Conservation (phyloP, 176 grass and related monocot species). For the Hordeum marinum region DNA sequence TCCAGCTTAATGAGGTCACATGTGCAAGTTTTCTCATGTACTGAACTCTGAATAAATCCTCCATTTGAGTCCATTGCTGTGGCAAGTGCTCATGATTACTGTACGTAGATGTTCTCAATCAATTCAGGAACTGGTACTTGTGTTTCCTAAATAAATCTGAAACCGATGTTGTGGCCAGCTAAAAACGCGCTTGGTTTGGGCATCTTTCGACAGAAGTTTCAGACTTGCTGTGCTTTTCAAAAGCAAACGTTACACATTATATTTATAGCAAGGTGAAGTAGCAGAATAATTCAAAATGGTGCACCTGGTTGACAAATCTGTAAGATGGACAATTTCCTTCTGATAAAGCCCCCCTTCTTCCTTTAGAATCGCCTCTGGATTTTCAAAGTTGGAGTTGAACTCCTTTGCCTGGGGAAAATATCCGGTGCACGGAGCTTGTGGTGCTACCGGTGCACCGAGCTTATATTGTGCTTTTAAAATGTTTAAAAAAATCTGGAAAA, state of each 20-base stretch:
- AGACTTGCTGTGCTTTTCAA: not conserved
- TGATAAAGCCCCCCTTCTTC: too few species aligned
- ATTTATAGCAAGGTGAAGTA: too few species aligned
- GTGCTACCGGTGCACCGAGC: too few species aligned
- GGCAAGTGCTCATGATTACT: conserved; percentile 3
- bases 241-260: not conserved
- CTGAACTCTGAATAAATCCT: conserved; percentile 12
- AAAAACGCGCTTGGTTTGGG: not conserved
- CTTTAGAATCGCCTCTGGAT: too few species aligned
- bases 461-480: too few species aligned
- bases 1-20: not conserved
- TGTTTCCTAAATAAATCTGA: conserved; percentile 16
- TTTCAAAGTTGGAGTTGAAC: too few species aligned
- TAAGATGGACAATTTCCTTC: too few species aligned
- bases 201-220: not conserved
- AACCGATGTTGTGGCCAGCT: not conserved
- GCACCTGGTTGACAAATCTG: too few species aligned
- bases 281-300: too few species aligned
- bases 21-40: not conserved
- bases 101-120: conserved; percentile 2
- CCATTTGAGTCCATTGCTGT: not conserved
- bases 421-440: too few species aligned
- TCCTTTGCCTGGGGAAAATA: too few species aligned
- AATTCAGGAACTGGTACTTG: not conserved
- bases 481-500: too few species aligned